Conservation (phyloP, 768 basidiomycete species). For the Dendrothele bispora region DNA sequence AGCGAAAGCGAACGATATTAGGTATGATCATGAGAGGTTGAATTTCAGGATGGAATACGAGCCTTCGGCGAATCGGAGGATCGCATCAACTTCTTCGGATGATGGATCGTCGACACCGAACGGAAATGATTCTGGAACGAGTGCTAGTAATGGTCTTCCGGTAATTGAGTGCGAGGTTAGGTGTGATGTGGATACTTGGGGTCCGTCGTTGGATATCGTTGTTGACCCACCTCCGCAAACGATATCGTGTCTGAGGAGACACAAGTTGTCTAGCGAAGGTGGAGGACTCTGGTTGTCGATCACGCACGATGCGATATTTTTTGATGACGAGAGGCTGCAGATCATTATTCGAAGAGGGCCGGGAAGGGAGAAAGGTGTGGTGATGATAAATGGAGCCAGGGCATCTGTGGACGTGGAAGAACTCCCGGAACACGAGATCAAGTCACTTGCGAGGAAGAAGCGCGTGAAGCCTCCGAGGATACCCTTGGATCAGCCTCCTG, state of each 20-base stretch:
- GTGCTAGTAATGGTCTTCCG: slow-evolving; percentile 40
- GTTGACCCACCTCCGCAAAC: slow-evolving; percentile 90
- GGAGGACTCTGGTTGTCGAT: slow-evolving; percentile 95
- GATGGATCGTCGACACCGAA: slow-evolving; percentile 19
- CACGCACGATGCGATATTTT: slow-evolving; percentile 78
- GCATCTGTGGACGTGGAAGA: slow-evolving; percentile 87
- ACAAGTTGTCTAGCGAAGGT: slow-evolving; percentile 81
- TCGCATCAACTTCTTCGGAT: slow-evolving; percentile 19
- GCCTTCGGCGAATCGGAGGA: slow-evolving; percentile 51
- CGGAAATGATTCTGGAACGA: slow-evolving; percentile 26
- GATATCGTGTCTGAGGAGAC: slow-evolving; percentile 81
- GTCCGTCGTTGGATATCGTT: slow-evolving; percentile 78
- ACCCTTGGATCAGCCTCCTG: slow-evolving; percentile 92
- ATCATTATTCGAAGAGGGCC: slow-evolving; percentile 76
- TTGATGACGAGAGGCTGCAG: slow-evolving; percentile 74
- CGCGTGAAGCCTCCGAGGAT: slow-evolving; percentile 82
- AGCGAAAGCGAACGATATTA: slow-evolving; percentile 68
- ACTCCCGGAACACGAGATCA: slow-evolving; percentile 82
- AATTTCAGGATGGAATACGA: slow-evolving; percentile 86
- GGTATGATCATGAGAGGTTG: slow-evolving; percentile 86
- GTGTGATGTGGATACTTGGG: slow-evolving; percentile 92
- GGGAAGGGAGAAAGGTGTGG: slow-evolving; percentile 75
- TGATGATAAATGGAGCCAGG: slow-evolving; percentile 89
- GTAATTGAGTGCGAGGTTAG: slow-evolving; percentile 87
- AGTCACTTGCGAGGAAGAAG: slow-evolving; percentile 79